These are phyloP conservation scores for Coix lacrymajobi DNA, from an alignment of 176 grass and related monocot genomes.

Conservation along the genomic window DNA sequence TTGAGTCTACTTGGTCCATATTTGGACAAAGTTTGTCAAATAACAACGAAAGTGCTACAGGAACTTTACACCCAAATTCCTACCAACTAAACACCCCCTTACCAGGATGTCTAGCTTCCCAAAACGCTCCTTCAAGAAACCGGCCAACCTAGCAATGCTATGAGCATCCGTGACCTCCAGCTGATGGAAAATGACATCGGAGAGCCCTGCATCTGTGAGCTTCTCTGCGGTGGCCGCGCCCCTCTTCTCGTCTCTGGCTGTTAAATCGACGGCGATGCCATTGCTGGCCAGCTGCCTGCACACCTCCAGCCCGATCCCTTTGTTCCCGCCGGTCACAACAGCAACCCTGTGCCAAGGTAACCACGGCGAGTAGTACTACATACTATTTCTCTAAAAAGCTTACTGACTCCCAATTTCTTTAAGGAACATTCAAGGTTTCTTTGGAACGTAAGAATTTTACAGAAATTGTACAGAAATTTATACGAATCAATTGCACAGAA, in stretches of 20 bases:
- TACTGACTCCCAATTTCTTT: neutral
- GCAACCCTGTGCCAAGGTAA: slow-evolving; percentile 30
- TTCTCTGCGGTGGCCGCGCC: slow-evolving; percentile 30
- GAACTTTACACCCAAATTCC: too few relatives aligned
- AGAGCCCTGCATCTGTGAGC: neutral
- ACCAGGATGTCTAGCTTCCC: slow-evolving; percentile 43
- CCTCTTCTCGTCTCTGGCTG: slow-evolving; percentile 40
- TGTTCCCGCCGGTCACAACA: slow-evolving; percentile 60
- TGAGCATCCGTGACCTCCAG: slow-evolving; percentile 36
- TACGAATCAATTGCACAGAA: too few relatives aligned
- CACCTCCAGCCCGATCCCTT: slow-evolving; percentile 52
- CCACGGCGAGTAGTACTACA: neutral
- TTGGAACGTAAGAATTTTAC: too few relatives aligned
- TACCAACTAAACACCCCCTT: too few relatives aligned
- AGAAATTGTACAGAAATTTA: too few relatives aligned
- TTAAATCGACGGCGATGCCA: slow-evolving; percentile 41
- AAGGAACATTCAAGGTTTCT: too few relatives aligned
- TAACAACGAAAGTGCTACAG: too few relatives aligned
- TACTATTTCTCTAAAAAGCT: too few relatives aligned
- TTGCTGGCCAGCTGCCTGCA: slow-evolving; percentile 41
- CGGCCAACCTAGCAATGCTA: slow-evolving; percentile 28
- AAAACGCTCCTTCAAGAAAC: slow-evolving; percentile 29
- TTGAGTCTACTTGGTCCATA: too few relatives aligned
- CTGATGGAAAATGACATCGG: slow-evolving; percentile 40
- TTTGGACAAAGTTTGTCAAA: too few relatives aligned